Base-by-base conservation (phyloP, 345 rosid species). In the Acer yangbiense region DNA sequence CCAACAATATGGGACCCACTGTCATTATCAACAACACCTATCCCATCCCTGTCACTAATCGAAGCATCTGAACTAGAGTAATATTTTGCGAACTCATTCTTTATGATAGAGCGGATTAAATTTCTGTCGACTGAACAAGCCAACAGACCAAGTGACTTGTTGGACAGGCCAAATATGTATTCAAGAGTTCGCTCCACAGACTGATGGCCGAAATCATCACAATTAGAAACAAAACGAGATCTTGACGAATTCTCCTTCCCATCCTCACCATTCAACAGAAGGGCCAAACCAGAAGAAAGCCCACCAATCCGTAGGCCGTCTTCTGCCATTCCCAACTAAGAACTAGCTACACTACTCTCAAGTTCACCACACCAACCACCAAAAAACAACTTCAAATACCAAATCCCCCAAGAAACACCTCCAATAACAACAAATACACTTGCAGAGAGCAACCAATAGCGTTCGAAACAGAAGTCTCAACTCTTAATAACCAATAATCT, bases 261-360 rank as follows among this genome's bases (percentile, higher is more conserved):
- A 78, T 88, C 96, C 71, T 89, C 91, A 66, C 87, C 87, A 44
- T 81, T 86, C 72, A 94, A 88, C 76, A 96, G 79, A 76, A 92
- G 91, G 23, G 97, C 97, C 85, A 96, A 88, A 63, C 99, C 99
- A 84, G 99, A 90, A 79, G 97, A 82, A 82, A 87, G 78, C 88
- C 91, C 90, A 79, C 93, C 86, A 65, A 82, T 58, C 82, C 93
- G 89, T 43, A 77, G 87, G 82, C 89, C 75, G 23, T 91, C 93
- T 85, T 96, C 99, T 70, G 93, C 98, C 99, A 96, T 96, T 68
- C 78, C 76, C 67, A 78, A 80, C 32, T 77, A 85, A 9, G 48
- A 21, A 67, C 25, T 62, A 77, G 23, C 77, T 25, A 68, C 44
- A 74, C 6, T 44, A 7, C 62, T 46, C 35, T 39, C 71, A 50